These are phyloP conservation scores for Lactarius trivialis DNA, from an alignment of 768 basidiomycete species.

Conservation along the genomic window DNA sequence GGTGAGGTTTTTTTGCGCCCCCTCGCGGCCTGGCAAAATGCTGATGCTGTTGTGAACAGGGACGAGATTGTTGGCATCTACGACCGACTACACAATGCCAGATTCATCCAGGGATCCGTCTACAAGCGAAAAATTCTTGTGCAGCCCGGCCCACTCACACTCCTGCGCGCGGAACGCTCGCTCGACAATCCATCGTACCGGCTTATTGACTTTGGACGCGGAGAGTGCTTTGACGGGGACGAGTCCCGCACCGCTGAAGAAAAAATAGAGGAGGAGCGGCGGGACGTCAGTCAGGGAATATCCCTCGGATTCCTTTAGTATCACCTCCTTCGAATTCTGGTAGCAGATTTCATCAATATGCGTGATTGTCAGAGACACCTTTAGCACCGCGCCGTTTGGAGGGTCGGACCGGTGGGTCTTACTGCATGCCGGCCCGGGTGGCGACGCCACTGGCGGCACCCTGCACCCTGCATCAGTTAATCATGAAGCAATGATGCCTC, in stretches of 20 bases:
- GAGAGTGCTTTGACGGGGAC: neutral
- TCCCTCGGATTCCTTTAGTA: no score
- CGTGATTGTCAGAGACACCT: no score
- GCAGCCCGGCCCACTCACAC: constrained; percentile 37
- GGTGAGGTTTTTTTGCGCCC: neutral
- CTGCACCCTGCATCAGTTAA: no score
- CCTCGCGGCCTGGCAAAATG: no score
- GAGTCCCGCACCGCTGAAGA: neutral
- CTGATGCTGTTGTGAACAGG: constrained; percentile 7
- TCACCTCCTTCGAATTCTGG: no score
- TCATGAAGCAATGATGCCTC: no score
- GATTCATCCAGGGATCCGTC: constrained; percentile 38
- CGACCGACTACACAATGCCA: constrained; percentile 36
- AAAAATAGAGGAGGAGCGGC: neutral
- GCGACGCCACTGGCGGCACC: no score
- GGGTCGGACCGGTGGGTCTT: no score
- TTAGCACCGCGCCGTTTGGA: no score
- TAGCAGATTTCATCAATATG: no score
- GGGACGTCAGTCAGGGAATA: no score
- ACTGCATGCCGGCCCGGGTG: no score
- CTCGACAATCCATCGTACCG: constrained; percentile 35
- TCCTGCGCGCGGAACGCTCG: constrained; percentile 29
- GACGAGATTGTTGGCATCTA: constrained; percentile 31
- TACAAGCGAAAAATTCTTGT: constrained; percentile 39
- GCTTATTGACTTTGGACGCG: constrained; percentile 47